phyloP scores from a whole-genome alignment of 176 grass and related monocot species.

The Paspalum vaginatum region DNA sequence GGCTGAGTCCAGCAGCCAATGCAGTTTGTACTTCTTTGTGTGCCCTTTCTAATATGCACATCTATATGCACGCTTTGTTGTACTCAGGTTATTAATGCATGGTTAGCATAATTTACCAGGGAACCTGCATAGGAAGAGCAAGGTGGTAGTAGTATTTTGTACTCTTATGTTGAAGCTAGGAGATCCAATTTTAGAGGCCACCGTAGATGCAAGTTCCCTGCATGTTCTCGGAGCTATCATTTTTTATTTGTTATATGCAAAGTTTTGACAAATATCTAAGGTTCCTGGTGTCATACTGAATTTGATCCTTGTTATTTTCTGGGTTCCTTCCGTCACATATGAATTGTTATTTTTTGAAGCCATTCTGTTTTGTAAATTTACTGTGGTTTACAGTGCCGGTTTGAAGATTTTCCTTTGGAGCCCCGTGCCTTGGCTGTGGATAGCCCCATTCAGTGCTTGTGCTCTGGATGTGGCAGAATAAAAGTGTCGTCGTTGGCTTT shows the following conservation, averaged over 20 bases:
- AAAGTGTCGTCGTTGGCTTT: too few relatives aligned
- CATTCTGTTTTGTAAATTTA: too few relatives aligned
- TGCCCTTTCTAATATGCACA: too few relatives aligned
- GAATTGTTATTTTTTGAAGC: too few relatives aligned
- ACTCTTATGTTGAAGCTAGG: slow-evolving; percentile 3
- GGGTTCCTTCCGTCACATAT: neutral
- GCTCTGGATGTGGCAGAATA: too few relatives aligned
- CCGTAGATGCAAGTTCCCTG: neutral
- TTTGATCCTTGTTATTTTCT: neutral
- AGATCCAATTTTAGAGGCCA: neutral
- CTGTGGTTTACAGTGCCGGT: too few relatives aligned
- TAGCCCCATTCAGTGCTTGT: too few relatives aligned
- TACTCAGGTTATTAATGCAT: too few relatives aligned
- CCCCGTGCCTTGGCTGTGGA: too few relatives aligned
- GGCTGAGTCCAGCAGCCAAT: too few relatives aligned
- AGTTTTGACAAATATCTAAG: slow-evolving; percentile 12
- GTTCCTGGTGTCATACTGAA: slow-evolving; percentile 13
- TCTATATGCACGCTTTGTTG: too few relatives aligned
- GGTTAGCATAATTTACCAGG: neutral
- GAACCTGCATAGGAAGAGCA: neutral
- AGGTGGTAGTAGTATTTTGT: slow-evolving; percentile 8
- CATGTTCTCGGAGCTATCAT: slow-evolving; percentile 7
- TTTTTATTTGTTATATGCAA: slow-evolving; percentile 3
- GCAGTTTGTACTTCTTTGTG: neutral
- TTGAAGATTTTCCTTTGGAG: too few relatives aligned